Percentiles rank a stretch among this genome's conserved stretches.
Evolutionary conservation across 2,329 filamentous ascomycete genomes (phyloP).

Genomic region (Exophiala sp.): DNA sequence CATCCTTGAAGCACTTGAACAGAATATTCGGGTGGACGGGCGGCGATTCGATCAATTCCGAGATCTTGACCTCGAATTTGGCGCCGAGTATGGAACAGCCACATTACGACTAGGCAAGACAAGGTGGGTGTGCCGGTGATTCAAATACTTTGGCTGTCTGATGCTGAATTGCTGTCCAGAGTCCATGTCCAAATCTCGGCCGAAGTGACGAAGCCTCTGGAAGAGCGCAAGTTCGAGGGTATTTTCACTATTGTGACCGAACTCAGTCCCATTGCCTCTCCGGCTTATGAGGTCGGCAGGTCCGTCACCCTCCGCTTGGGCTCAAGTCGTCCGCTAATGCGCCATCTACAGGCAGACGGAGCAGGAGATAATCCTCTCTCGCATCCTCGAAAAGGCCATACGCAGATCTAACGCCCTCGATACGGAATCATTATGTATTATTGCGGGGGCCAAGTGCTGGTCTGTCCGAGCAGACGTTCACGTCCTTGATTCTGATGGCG

Average conservation of each 20-base stretch:
- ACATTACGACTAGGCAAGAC: conserved; percentile 87
- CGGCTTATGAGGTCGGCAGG: conserved; percentile 79
- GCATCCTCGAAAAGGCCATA: conserved; percentile 87
- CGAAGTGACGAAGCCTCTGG: conserved; percentile 76
- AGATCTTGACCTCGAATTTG: conserved; percentile 70
- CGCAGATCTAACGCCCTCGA: conserved; percentile 88
- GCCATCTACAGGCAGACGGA: conserved; percentile 59
- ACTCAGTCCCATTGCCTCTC: conserved; percentile 84
- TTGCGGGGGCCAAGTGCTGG: conserved; percentile 88
- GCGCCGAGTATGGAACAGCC: conserved; percentile 83
- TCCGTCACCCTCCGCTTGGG: conserved; percentile 34
- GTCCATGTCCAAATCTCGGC: conserved; percentile 79
- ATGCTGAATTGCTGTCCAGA: conserved; percentile 42
- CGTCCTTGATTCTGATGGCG: conserved; percentile 84
- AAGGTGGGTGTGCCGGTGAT: conserved; percentile 50
- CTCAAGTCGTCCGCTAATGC: not conserved
- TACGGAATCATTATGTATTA: conserved; percentile 89
- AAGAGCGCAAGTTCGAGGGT: conserved; percentile 90
- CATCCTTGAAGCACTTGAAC: conserved; percentile 71
- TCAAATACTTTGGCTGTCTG: not conserved
- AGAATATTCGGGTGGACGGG: conserved; percentile 77
- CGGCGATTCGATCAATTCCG: conserved; percentile 76
- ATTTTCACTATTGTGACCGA: conserved; percentile 90
- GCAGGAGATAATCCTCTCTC: conserved; percentile 76
- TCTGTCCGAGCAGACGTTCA: conserved; percentile 86